phyloP scores from a whole-genome alignment of 2,329 filamentous ascomycete species.

The Coccinonectria pachysandricola region DNA sequence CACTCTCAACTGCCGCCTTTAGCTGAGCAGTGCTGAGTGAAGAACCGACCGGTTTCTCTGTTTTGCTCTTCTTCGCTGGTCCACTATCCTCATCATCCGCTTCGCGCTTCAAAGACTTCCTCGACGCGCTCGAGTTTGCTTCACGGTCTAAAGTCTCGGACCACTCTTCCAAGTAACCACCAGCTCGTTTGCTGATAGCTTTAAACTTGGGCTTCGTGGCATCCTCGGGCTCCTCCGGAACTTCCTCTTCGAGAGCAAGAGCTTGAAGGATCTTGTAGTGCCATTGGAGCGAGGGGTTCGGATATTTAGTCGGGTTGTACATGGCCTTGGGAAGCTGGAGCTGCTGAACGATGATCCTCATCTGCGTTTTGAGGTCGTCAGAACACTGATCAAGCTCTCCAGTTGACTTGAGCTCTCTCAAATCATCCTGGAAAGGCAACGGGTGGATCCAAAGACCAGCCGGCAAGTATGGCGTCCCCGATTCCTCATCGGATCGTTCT shows the following conservation, averaged over 20 bases:
- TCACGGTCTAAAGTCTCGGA: conserved; percentile 56
- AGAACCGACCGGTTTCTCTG: conserved; percentile 23
- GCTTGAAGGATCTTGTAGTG: conserved; percentile 92
- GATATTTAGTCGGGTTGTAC: conserved; percentile 80
- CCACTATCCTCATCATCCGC: conserved; percentile 34
- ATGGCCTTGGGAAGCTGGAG: conserved; percentile 76
- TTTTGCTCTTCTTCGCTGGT: conserved; percentile 36
- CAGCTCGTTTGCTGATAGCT: conserved; percentile 83
- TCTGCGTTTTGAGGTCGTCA: conserved; percentile 64
- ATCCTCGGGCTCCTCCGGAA: conserved; percentile 64
- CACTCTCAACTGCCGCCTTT: conserved; percentile 33
- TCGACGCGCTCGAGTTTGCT: conserved; percentile 25
- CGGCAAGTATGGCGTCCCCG: conserved; percentile 60
- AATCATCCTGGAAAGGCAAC: conserved; percentile 81
- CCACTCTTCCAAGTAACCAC: conserved; percentile 70
- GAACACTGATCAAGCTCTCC: conserved; percentile 45
- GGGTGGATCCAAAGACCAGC: conserved; percentile 83
- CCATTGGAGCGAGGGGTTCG: conserved; percentile 90
- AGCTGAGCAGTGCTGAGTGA: conserved; percentile 36
- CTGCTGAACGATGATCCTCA: conserved; percentile 75
- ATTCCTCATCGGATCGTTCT: conserved; percentile 52
- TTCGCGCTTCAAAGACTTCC: conserved; percentile 41
- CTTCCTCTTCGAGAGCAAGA: conserved; percentile 81
- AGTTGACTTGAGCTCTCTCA: conserved; percentile 62
- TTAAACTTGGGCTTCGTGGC: conserved; percentile 74